Base-by-base conservation (phyloP, 1,139 yeast genomes). In the Blastobotrys arbuscula region DNA sequence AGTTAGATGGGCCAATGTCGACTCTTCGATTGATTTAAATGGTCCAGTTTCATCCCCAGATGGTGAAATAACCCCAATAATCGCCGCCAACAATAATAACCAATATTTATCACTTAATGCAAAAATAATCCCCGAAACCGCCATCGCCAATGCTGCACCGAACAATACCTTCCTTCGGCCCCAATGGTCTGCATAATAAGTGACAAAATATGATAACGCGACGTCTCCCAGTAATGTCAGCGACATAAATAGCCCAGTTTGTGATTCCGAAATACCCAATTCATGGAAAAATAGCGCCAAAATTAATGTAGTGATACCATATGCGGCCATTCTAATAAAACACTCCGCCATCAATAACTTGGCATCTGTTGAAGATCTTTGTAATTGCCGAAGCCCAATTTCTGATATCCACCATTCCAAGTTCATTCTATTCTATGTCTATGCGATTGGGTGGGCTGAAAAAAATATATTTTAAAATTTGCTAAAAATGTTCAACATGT, bases 11-110 rank as follows among this genome's bases (percentile, higher is more conserved):
- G 96, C 95, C 50, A 89, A 72, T 28, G 86, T 77, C 0, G 95
- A 84, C 62, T 89, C 96, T 62, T 89, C 97, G 19, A 89, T 81
- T 1, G 95, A 81, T 60, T 86, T 84, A 67, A 89, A 89, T 0
- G 97, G 97, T 0, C 97, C 97, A 0, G 92, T 87, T 61, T 89
- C 97, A 59, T 84, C 92, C 15, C 96, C 96, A 35, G 90, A 81
- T 0, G 96, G 95, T 1, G 96, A 86, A 4, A 89, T 84, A 12
- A 89, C 79, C 35, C 87, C 87, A 45, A 80, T 53, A 5, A 75
- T 71, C 1, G 86, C 82, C 2, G 95, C 95, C 2, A 74, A 24
- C 30, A 89, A 69, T 41, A 89, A 69, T 0, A 82, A 52, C 58
- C 69, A 64, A 61, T 72, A 86, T 57, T 78, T 76, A 21, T 77